A percentile compares a stretch with the other conserved stretches of the same genome.
Evolutionary conservation across 768 basidiomycete genomes (phyloP).

Genomic region (Tephrocybe sp.): DNA sequence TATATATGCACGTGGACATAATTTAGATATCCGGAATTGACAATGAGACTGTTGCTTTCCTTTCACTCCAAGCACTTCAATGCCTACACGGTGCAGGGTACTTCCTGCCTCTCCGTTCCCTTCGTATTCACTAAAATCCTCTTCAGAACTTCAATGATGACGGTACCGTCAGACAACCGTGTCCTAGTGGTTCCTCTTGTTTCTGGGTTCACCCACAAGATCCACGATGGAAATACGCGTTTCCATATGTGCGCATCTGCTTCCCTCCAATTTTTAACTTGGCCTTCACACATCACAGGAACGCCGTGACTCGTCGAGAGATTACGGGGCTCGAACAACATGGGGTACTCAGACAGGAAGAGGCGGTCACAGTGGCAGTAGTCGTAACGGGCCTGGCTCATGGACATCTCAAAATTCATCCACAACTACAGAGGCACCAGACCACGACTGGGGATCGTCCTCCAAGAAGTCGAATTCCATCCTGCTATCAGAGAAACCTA

Average conservation of each 20-base stretch:
- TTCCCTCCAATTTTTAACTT: no score
- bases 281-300: no score
- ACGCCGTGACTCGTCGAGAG: neutral
- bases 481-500: constrained; percentile 1
- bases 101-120: neutral
- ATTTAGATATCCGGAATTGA: no score
- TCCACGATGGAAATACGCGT: constrained; percentile 25
- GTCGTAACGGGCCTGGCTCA: constrained; percentile 1
- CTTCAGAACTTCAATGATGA: constrained; percentile 23
- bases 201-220: constrained; percentile 25
- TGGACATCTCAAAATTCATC: neutral
- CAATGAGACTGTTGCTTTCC: no score
- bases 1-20: no score
- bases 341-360: neutral
- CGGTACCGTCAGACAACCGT: constrained; percentile 18
- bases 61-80: constrained; percentile 1
- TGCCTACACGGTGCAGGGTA: constrained; percentile 18
- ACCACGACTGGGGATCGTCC: constrained; percentile 8
- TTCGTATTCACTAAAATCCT: neutral
- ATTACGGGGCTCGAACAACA: neutral
- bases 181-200: constrained; percentile 15
- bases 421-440: neutral
- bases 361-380: neutral
- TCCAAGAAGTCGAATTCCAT: neutral
- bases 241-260: no score